Base-by-base conservation (phyloP, 768 basidiomycete species). In the Lactarius tabidus region DNA sequence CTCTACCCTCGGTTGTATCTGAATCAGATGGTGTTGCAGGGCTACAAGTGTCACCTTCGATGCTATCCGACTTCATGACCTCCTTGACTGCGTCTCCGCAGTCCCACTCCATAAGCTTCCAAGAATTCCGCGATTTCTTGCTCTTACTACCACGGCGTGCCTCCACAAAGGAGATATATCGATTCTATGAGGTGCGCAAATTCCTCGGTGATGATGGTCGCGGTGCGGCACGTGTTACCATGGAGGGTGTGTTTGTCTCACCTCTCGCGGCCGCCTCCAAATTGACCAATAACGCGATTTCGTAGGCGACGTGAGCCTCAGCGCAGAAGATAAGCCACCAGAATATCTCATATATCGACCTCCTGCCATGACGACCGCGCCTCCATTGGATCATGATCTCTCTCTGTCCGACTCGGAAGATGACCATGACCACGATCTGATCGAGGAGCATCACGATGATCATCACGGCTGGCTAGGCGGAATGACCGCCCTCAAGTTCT, bases 81-180 rank as follows among this genome's bases (percentile, higher is more conserved):
- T 87, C 82, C 72, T 81, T 96, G 65, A 86, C 93, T 9, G 79
- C 84, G n/a, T 85, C 88, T 45, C 83, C 87, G 15, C 81, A 87
- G 69, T 85, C 87, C 12, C 84, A 84, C 75, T 78, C 79, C 55
- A 83, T 96, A 75, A 86, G 81, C 65, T 98, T 96, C 77, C 79
- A 81, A 60, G 89, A 95, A 72, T 97, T 96, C 74, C 82, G 95
- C 48, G 90, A 96, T 77, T 95, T 93, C 75, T 82, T 97, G 64
- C 82, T 96, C 45, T 82, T 96, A 58, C 76, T 96, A 69, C 93
- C 95, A 60, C 85, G 92, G 67, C 87, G 84, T 74, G 85, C 82
- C 31, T 94, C 91, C 1, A 81, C 91, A 3, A 80, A 82, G 59
- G 95, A 98, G 77, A 95, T 97, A 38, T 95, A 91, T 75, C 83